A percentile compares a stretch with the other conserved stretches of the same genome.
These are phyloP conservation scores for Striga asiatica DNA, from an alignment of 257 asterid species.

Conservation along the genomic window DNA sequence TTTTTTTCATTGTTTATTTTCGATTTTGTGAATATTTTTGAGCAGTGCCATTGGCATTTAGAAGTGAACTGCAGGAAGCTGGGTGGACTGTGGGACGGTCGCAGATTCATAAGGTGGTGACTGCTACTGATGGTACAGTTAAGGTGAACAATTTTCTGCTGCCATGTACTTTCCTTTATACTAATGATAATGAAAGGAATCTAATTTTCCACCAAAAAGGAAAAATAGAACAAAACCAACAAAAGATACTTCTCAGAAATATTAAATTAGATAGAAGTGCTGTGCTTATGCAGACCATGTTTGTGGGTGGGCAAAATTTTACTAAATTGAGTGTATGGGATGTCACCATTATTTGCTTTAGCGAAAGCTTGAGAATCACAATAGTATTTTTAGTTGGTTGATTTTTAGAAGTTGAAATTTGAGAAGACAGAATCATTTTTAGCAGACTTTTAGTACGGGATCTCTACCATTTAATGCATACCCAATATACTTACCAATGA, in stretches of 20 bases:
- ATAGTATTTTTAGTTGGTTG: not conserved
- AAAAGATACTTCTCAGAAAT: not conserved
- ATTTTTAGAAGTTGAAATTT: not conserved
- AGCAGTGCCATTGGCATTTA: conserved; percentile 79
- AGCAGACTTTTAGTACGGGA: not conserved
- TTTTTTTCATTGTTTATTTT: not conserved
- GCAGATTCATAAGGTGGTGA: conserved; percentile 46
- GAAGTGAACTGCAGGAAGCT: conserved; percentile 63
- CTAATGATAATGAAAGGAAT: not conserved
- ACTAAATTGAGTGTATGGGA: not conserved
- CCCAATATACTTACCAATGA: not conserved
- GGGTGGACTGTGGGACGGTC: conserved; percentile 91
- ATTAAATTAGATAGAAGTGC: not conserved
- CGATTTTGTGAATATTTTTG: not conserved
- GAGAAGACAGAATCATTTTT: not conserved
- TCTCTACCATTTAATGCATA: not conserved
- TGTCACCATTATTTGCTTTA: not conserved
- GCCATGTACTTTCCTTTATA: not conserved
- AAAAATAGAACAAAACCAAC: too few relatives aligned
- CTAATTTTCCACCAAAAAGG: not conserved
- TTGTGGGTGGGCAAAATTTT: not conserved
- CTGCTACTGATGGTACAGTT: conserved; percentile 85
- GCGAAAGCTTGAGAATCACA: too few relatives aligned
- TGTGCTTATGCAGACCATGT: not conserved
- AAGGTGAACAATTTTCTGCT: conserved; percentile 43